These are phyloP conservation scores for Thelonectria olida DNA, from an alignment of 2,329 filamentous ascomycete species.

Conservation along the genomic window DNA sequence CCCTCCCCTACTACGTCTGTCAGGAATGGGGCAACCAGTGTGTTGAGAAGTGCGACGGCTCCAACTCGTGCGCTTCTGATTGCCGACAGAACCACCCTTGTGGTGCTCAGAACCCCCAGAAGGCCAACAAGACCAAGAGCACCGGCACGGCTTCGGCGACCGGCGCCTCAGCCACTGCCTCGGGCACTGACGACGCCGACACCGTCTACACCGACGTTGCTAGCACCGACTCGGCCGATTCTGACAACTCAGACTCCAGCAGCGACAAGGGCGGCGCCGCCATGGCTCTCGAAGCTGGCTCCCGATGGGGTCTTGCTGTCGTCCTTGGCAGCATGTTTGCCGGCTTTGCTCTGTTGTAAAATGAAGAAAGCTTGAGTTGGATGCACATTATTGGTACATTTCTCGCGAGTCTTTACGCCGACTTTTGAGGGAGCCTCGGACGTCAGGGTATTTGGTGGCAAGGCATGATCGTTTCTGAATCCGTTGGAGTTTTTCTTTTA, in stretches of 20 bases:
- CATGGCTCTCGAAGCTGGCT: conserved; percentile 45
- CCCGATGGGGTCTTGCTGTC: conserved; percentile 49
- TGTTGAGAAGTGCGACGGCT: conserved; percentile 62
- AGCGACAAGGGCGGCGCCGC: conserved; percentile 41
- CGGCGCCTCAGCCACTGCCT: conserved; percentile 48
- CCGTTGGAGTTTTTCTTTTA: conserved; percentile 23
- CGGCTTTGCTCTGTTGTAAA: conserved; percentile 52
- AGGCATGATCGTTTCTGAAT: conserved; percentile 26
- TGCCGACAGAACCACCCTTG: conserved; percentile 77
- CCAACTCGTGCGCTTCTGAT: conserved; percentile 65
- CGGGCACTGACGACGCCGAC: conserved; percentile 42
- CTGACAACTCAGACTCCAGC: conserved; percentile 11
- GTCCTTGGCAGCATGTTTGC: conserved; percentile 51
- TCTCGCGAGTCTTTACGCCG: conserved; percentile 30
- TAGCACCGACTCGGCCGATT: conserved; percentile 17
- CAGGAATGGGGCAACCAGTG: conserved; percentile 76
- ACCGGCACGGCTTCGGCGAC: conserved; percentile 52
- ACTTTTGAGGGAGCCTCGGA: conserved; percentile 39
- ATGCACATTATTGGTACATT: conserved; percentile 21
- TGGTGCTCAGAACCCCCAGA: conserved; percentile 72
- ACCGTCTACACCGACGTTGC: conserved; percentile 46
- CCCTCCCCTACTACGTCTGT: conserved; percentile 82
- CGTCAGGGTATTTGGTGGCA: conserved; percentile 39
- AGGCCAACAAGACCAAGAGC: conserved; percentile 63
- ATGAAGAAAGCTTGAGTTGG: conserved; percentile 12